A percentile compares a stretch with the other conserved stretches of the same genome.
Evolutionary conservation across 495 filamentous ascomycete genomes (phyloP).

Genomic region (Penicillium paradoxum): DNA sequence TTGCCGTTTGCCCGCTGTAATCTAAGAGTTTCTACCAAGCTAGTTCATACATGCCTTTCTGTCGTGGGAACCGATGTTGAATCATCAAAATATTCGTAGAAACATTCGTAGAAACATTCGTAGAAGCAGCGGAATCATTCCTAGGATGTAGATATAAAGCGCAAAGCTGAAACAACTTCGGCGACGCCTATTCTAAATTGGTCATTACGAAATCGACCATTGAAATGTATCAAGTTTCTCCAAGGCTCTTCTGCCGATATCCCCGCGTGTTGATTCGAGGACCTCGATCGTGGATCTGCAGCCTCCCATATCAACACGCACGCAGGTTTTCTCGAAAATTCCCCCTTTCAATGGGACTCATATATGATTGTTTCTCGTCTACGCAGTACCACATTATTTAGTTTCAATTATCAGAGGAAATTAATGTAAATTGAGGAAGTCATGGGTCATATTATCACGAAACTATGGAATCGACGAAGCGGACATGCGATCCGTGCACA

Average conservation of each 20-base stretch:
- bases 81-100: not conserved
- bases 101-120: too few relatives aligned
- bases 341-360: too few relatives aligned
- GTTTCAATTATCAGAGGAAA: too few relatives aligned
- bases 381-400: too few relatives aligned
- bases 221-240: too few relatives aligned
- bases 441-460: too few relatives aligned
- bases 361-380: too few relatives aligned
- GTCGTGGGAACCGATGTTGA: slow-evolving; percentile 2
- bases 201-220: not conserved
- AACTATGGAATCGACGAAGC: too few relatives aligned
- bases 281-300: not conserved
- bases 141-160: not conserved
- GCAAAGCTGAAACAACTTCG: not conserved
- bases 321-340: too few relatives aligned
- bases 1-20: slow-evolving; percentile 20
- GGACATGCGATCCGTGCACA: too few relatives aligned
- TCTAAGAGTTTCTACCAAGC: slow-evolving; percentile 25
- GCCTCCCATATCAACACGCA: not conserved
- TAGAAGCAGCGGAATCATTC: not conserved
- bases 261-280: not conserved
- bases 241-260: too few relatives aligned
- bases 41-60: slow-evolving; percentile 18
- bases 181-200: not conserved
- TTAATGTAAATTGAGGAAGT: too few relatives aligned